Evolutionary conservation across 1,284 basidiomycete species (phyloP).

Genomic region (Somion occarium): DNA sequence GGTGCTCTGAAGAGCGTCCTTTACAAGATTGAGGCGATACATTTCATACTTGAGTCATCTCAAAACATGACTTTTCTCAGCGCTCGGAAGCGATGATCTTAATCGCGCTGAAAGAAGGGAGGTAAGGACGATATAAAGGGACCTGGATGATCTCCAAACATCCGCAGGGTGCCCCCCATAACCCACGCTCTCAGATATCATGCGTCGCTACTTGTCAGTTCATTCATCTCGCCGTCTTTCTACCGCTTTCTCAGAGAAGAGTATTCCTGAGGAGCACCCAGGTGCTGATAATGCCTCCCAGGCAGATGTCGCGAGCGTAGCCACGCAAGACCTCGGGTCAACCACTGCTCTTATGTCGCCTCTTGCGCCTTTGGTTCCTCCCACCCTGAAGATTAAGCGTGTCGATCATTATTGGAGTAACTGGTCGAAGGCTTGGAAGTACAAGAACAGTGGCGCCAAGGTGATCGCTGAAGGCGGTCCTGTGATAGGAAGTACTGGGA

Average conservation of each 20-base stretch:
- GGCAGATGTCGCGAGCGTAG: background rate
- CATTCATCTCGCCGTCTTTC: background rate
- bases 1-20: too few species aligned
- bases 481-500: constrained; percentile 10
- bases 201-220: constrained; percentile 7
- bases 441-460: constrained; percentile 48
- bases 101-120: too few species aligned
- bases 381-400: constrained; percentile 49
- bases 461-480: constrained; percentile 40
- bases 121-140: too few species aligned
- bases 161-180: too few species aligned
- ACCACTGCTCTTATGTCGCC: constrained; percentile 30
- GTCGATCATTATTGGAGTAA: constrained; percentile 53
- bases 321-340: constrained; percentile 27
- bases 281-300: background rate
- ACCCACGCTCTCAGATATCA: background rate
- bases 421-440: constrained; percentile 53
- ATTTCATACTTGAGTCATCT: too few species aligned
- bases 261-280: constrained; percentile 1
- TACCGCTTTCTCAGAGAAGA: constrained; percentile 1
- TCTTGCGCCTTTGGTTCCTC: constrained; percentile 32
- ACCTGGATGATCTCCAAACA: too few species aligned
- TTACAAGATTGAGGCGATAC: too few species aligned
- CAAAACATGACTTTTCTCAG: too few species aligned
- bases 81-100: too few species aligned